Percentiles rank a stretch among this genome's conserved stretches.
Conservation (phyloP, 352 stramenopile species). For the Phytopythium mirpurense region DNA sequence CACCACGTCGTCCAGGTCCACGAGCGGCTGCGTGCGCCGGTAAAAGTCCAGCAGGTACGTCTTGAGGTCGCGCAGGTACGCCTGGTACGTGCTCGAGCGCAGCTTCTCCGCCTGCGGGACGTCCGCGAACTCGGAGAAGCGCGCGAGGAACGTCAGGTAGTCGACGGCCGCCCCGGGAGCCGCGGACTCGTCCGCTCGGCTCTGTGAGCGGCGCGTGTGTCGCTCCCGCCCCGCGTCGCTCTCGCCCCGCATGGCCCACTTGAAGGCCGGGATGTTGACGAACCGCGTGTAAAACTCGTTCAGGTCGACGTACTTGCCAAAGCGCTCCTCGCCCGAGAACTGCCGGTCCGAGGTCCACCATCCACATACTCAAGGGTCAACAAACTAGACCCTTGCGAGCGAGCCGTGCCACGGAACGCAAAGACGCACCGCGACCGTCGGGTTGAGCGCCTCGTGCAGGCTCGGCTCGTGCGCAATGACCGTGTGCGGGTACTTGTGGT, state of each 20-base stretch:
- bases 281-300: conserved; percentile 80
- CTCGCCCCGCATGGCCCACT: conserved; percentile 17
- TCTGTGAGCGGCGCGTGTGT: background rate
- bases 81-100: conserved; percentile 45
- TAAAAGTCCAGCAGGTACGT: conserved; percentile 85
- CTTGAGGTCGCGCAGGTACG: conserved; percentile 73
- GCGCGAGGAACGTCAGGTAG: conserved; percentile 69
- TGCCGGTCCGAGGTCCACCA: conserved; percentile 11
- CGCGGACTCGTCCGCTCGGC: too few species aligned
- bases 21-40: conserved; percentile 81
- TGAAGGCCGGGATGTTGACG: conserved; percentile 68
- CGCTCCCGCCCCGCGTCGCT: background rate
- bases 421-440: conserved; percentile 41
- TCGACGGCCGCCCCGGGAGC: conserved; percentile 22
- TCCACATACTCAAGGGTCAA: too few species aligned
- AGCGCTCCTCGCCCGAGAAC: conserved; percentile 87
- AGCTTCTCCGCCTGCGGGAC: conserved; percentile 58
- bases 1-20: conserved; percentile 83
- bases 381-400: too few species aligned
- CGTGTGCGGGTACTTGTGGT: conserved; percentile 80
- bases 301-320: conserved; percentile 89
- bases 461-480: conserved; percentile 59
- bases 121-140: conserved; percentile 60
- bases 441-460: conserved; percentile 53
- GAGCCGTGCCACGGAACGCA: background rate